Evolutionary conservation across 306 rosid species (phyloP).

Genomic region (Trifolium repens): DNA sequence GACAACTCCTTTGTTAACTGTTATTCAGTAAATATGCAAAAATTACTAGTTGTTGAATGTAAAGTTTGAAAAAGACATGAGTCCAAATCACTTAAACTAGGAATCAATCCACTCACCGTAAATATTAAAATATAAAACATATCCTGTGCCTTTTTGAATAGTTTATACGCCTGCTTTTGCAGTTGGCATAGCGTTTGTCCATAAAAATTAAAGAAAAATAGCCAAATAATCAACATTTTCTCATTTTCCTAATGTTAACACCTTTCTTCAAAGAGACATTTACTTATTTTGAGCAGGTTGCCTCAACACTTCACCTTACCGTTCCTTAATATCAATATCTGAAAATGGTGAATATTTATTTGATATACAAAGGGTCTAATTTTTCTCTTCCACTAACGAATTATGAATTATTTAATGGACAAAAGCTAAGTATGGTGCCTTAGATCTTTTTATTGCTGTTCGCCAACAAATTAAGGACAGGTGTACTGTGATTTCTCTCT

Average conservation of each 20-base stretch:
- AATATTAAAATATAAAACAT: background rate
- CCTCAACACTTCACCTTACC: background rate
- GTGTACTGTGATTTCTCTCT: background rate
- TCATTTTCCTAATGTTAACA: background rate
- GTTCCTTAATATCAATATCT: constrained; percentile 12
- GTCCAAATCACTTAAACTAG: constrained; percentile 20
- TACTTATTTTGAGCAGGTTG: background rate
- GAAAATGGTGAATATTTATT: constrained; percentile 13
- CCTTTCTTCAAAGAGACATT: background rate
- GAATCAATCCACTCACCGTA: constrained; percentile 12
- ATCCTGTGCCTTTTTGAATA: background rate
- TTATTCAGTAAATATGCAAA: background rate
- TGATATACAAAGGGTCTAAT: background rate
- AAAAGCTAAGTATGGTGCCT: background rate
- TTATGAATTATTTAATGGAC: background rate
- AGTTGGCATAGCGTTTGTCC: constrained; percentile 18
- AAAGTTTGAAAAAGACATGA: constrained; percentile 15
- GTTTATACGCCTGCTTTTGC: constrained; percentile 1
- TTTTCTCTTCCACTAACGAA: constrained; percentile 18
- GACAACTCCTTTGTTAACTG: constrained; percentile 8
- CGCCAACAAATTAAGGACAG: background rate
- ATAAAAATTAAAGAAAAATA: constrained; percentile 6
- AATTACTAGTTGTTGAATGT: background rate
- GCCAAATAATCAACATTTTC: background rate
- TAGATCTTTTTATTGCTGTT: background rate